phyloP scores from a whole-genome alignment of 208 protist species.

The Leishmania guyanensis region DNA sequence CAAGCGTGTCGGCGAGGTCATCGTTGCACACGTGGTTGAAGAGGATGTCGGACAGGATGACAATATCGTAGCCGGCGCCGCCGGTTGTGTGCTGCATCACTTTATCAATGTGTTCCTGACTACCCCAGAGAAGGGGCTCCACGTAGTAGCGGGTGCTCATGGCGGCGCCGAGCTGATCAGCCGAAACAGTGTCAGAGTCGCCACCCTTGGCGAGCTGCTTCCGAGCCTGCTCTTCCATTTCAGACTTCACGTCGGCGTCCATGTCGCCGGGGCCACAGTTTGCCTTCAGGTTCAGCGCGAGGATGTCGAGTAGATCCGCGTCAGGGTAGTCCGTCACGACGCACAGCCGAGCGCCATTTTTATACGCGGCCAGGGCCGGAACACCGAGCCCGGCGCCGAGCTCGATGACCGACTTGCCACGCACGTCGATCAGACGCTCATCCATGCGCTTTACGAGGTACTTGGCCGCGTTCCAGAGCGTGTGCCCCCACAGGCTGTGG shows the following conservation, averaged over 20 bases:
- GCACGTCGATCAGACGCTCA: conserved; percentile 64
- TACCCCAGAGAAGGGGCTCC: conserved; percentile 74
- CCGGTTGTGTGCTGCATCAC: conserved; percentile 63
- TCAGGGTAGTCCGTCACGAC: conserved; percentile 90
- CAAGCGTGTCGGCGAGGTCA: conserved; percentile 77
- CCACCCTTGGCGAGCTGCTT: conserved; percentile 12
- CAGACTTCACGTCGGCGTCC: conserved; percentile 49
- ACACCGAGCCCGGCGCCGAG: conserved; percentile 87
- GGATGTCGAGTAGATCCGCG: conserved; percentile 68
- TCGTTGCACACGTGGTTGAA: conserved; percentile 93
- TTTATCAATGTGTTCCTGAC: conserved; percentile 44
- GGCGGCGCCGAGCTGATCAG: conserved; percentile 19
- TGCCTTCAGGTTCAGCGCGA: conserved; percentile 68
- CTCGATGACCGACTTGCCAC: conserved; percentile 77
- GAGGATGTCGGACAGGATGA: conserved; percentile 91
- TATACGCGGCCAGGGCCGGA: conserved; percentile 68
- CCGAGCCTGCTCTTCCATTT: conserved; percentile 11
- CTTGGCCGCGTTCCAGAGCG: conserved; percentile 89
- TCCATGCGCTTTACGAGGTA: conserved; percentile 91
- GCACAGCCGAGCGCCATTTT: conserved; percentile 68
- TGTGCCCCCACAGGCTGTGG: conserved; percentile 89
- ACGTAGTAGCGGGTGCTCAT: conserved; percentile 42
- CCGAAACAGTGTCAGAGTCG: background rate
- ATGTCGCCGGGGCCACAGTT: conserved; percentile 57
- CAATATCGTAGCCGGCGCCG: conserved; percentile 68